Evolutionary conservation across 441 rosid genomes (phyloP).

Genomic region (Populus trichocarpa): DNA sequence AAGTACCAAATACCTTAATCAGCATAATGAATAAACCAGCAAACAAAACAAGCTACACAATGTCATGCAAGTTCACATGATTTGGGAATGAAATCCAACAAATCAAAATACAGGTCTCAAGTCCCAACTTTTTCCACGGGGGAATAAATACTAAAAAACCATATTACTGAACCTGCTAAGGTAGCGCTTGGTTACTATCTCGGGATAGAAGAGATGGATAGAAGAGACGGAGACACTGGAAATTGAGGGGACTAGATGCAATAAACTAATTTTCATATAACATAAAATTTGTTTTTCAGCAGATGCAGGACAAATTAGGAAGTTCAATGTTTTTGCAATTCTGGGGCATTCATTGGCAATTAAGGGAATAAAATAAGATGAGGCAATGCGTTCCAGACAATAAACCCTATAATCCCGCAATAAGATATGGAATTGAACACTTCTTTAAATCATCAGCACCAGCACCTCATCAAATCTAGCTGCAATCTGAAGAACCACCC

Average conservation of each 20-base stretch:
- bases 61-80: not conserved
- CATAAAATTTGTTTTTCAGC: not conserved
- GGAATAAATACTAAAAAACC: not conserved
- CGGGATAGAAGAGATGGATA: not conserved
- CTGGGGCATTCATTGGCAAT: not conserved
- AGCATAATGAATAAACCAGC: not conserved
- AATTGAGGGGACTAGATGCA: not conserved
- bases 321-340: not conserved
- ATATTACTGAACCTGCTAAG: not conserved
- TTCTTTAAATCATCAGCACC: not conserved
- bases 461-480: not conserved
- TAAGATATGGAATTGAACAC: not conserved
- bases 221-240: not conserved
- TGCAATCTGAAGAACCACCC: not conserved
- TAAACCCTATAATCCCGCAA: not conserved
- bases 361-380: not conserved
- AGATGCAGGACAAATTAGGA: not conserved
- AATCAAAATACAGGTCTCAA: not conserved
- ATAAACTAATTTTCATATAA: not conserved
- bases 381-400: not conserved
- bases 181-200: not conserved
- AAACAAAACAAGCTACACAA: not conserved
- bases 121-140: not conserved
- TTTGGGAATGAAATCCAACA: not conserved
- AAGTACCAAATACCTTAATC: not conserved